Conservation (phyloP, 257 asterid genomes). For the Solanum megistacrolobum region DNA sequence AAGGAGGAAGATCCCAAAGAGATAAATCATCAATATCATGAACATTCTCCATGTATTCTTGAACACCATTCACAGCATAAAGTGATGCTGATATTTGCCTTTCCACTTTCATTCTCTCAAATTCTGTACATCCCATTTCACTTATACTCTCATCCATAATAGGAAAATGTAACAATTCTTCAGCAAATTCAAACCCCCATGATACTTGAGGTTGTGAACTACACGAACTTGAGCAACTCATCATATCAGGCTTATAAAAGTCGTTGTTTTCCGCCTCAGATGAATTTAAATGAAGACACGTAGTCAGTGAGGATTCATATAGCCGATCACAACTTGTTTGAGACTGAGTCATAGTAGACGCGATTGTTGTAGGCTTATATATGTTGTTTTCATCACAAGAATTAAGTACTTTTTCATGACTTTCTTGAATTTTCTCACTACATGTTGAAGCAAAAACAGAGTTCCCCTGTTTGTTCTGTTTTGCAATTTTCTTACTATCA, state of each 20-base stretch:
- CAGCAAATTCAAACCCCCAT: conserved; percentile 16
- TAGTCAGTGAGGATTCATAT: background rate
- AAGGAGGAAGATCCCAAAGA: conserved; percentile 6
- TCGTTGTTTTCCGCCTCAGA: background rate
- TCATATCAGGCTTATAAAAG: conserved; percentile 52
- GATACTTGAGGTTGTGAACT: background rate
- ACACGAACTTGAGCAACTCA: conserved; percentile 14
- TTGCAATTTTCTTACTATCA: conserved; percentile 24
- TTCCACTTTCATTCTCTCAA: conserved; percentile 8
- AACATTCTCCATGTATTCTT: conserved; percentile 1
- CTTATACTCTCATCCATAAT: background rate
- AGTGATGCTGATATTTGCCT: conserved; percentile 3
- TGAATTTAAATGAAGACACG: background rate
- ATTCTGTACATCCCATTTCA: conserved; percentile 5
- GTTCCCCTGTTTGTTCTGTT: background rate
- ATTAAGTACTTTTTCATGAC: background rate
- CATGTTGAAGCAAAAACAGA: background rate
- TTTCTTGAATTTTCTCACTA: background rate
- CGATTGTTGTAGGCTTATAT: background rate
- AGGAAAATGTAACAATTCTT: conserved; percentile 16
- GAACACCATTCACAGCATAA: conserved; percentile 7
- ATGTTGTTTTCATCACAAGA: background rate
- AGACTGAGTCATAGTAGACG: background rate
- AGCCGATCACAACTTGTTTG: conserved; percentile 5
- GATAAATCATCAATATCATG: background rate